Evolutionary conservation across 306 rosid species (phyloP).

Genomic region (Herpetospermum pedunculosum): DNA sequence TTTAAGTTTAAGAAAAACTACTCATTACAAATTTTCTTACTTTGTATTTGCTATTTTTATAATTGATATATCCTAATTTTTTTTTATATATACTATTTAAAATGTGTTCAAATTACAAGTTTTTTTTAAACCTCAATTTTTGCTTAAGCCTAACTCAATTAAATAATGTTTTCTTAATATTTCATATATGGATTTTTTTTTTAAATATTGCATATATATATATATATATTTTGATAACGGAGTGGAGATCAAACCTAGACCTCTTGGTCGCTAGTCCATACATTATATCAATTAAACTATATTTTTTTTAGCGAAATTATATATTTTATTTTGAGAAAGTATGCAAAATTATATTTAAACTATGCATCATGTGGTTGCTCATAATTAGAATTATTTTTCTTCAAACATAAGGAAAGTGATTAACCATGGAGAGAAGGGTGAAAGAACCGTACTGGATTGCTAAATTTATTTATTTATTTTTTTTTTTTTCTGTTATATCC

Average conservation of each 20-base stretch:
- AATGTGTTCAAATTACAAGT: not conserved
- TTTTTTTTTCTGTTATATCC: not conserved
- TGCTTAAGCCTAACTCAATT: not conserved
- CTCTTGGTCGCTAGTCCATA: no score
- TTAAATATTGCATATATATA: no score
- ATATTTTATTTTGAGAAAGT: no score
- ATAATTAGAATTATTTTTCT: not conserved
- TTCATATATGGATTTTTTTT: not conserved
- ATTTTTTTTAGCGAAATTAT: no score
- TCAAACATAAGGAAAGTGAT: not conserved
- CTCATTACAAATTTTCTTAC: not conserved
- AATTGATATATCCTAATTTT: no score
- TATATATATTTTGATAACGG: no score
- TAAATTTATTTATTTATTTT: not conserved
- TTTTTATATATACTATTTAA: no score
- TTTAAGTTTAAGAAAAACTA: no score
- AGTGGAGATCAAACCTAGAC: no score
- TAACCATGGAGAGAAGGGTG: not conserved
- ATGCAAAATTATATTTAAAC: not conserved
- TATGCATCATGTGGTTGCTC: not conserved
- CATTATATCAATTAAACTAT: no score
- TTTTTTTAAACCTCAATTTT: not conserved
- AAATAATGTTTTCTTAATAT: not conserved
- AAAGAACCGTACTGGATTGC: not conserved
- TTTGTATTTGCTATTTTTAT: not conserved